A percentile compares a stretch with the other conserved stretches of the same genome.
Conservation (phyloP, 768 basidiomycete genomes). For the Boletus vermiculosoides region DNA sequence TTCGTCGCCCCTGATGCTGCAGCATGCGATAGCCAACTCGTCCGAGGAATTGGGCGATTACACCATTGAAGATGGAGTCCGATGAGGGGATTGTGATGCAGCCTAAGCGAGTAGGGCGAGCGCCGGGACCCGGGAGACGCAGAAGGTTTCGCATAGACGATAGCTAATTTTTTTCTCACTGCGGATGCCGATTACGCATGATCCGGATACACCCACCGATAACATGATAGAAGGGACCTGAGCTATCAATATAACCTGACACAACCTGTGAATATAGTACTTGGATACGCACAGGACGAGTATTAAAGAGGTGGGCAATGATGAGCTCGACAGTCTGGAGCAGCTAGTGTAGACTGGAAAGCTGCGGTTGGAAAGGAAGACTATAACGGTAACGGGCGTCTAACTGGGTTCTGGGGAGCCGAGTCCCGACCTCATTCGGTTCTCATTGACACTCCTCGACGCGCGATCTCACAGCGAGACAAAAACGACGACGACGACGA, state of each 20-base stretch:
- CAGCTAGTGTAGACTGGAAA: not conserved
- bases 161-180: not conserved
- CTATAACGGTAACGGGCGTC: conserved; percentile 38
- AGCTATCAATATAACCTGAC: not conserved
- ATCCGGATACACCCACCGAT: no score
- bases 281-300: not conserved
- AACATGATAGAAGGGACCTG: not conserved
- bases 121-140: no score
- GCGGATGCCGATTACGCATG: not conserved
- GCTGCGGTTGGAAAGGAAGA: not conserved
- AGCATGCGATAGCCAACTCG: conserved; percentile 38
- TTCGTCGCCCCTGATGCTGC: conserved; percentile 51
- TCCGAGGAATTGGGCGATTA: conserved; percentile 60
- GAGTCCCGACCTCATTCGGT: conserved; percentile 8
- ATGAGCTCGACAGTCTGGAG: not conserved
- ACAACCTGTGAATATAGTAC: not conserved
- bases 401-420: conserved; percentile 18
- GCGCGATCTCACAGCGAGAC: not conserved
- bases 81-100: not conserved
- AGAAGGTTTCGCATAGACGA: not conserved
- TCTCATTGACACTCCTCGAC: not conserved
- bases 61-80: conserved; percentile 28
- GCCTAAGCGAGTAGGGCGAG: not conserved
- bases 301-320: not conserved
- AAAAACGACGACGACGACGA: conserved; percentile 17